Evolutionary conservation across 2,329 filamentous ascomycete genomes (phyloP).

Genomic region (Aspergillus calidoustus): DNA sequence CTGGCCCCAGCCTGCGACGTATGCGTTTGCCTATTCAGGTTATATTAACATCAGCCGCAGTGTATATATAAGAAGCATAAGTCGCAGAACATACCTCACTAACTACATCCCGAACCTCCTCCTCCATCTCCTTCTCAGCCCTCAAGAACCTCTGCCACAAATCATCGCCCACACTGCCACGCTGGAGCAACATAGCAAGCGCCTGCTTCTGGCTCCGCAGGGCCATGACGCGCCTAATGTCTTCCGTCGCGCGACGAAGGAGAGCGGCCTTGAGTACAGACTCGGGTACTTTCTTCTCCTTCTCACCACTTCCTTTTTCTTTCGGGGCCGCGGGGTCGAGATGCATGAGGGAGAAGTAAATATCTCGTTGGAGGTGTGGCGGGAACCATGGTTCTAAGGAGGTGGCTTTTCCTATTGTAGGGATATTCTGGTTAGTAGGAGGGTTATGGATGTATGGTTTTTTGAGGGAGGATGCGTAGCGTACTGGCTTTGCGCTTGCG

Average conservation of each 20-base stretch:
- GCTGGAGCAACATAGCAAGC: slow-evolving; percentile 78
- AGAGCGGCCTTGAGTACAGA: slow-evolving; percentile 86
- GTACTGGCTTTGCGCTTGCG: slow-evolving; percentile 85
- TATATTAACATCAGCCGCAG: slow-evolving; percentile 19
- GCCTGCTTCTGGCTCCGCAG: slow-evolving; percentile 88
- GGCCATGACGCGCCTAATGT: slow-evolving; percentile 89
- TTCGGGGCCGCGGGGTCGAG: slow-evolving; percentile 57
- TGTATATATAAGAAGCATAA: not conserved
- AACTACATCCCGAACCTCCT: slow-evolving; percentile 91
- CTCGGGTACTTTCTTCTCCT: slow-evolving; percentile 78
- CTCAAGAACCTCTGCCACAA: slow-evolving; percentile 89
- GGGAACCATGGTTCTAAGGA: slow-evolving; percentile 95
- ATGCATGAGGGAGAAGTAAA: slow-evolving; percentile 92
- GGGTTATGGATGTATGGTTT: not conserved
- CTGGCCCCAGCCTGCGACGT: slow-evolving; percentile 87
- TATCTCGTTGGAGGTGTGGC: slow-evolving; percentile 85
- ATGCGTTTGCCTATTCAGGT: slow-evolving; percentile 78
- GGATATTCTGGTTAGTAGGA: slow-evolving; percentile 22
- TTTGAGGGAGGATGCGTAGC: slow-evolving; percentile 36
- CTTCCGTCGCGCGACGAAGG: slow-evolving; percentile 84
- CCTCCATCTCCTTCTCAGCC: slow-evolving; percentile 97
- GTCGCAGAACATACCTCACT: slow-evolving; percentile 68
- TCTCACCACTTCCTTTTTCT: slow-evolving; percentile 32
- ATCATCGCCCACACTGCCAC: slow-evolving; percentile 94
- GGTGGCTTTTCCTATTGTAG: slow-evolving; percentile 70